Conservation (phyloP, 306 rosid genomes). For the Lathyrus sativus region DNA sequence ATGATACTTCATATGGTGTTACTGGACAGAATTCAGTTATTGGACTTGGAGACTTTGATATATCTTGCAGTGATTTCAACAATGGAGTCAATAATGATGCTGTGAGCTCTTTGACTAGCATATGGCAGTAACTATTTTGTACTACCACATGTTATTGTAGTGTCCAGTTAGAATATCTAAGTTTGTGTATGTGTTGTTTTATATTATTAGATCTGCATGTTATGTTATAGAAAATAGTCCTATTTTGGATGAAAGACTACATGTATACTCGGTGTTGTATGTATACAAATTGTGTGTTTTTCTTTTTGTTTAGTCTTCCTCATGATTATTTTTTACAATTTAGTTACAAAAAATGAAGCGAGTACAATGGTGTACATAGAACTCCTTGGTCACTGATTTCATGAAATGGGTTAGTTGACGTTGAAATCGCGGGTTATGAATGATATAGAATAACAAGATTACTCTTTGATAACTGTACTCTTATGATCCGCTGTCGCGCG, state of each 20-base stretch:
- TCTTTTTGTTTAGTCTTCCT: background rate
- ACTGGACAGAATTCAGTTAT: conserved; percentile 48
- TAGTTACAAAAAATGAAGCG: background rate
- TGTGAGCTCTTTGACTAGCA: conserved; percentile 49
- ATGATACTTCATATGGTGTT: conserved; percentile 50
- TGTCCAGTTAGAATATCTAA: conserved; percentile 2
- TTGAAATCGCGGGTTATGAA: background rate
- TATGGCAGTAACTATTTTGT: conserved; percentile 39
- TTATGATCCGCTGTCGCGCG: too few relatives aligned
- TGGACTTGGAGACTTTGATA: conserved; percentile 48
- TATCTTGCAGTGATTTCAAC: conserved; percentile 42
- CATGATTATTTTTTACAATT: background rate
- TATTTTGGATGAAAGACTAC: conserved; percentile 12
- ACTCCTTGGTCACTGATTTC: too few relatives aligned
- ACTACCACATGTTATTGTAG: background rate
- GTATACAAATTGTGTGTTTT: conserved; percentile 19
- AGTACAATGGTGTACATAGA: background rate
- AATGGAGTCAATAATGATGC: conserved; percentile 52
- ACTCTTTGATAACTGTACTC: background rate
- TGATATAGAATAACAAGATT: background rate
- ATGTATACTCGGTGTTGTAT: conserved; percentile 8
- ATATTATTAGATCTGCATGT: conserved; percentile 26
- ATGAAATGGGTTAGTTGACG: too few relatives aligned
- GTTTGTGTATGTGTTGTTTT: background rate
- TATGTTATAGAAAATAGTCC: background rate